phyloP scores from a whole-genome alignment of 2,329 filamentous ascomycete species.

The Aspergillus quadrilineatus region DNA sequence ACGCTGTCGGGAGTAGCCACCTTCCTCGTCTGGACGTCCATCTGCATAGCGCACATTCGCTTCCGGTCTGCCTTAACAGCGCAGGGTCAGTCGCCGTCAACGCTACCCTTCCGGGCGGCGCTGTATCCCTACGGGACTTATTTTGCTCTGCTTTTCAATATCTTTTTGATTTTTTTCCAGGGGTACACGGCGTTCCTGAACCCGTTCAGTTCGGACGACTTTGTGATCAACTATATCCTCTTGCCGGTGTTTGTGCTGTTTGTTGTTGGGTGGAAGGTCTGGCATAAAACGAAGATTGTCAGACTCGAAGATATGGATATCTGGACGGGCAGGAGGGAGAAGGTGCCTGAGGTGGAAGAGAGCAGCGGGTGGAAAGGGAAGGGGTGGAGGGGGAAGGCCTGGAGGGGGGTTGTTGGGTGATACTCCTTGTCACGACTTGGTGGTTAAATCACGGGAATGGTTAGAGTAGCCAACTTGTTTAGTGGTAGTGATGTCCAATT shows the following conservation, averaged over 20 bases:
- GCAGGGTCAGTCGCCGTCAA: conserved; percentile 38
- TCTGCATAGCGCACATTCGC: conserved; percentile 44
- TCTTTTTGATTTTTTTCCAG: conserved; percentile 53
- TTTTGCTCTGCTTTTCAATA: conserved; percentile 46
- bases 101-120: conserved; percentile 50
- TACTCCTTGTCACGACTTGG: no score
- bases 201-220: conserved; percentile 51
- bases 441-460: no score
- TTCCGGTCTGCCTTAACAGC: conserved; percentile 40
- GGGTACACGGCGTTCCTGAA: conserved; percentile 54
- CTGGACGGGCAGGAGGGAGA: conserved; percentile 36
- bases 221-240: conserved; percentile 58
- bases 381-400: background rate
- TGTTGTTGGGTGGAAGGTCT: conserved; percentile 49
- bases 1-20: conserved; percentile 29
- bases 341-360: background rate
- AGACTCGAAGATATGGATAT: conserved; percentile 41
- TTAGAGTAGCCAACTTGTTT: no score
- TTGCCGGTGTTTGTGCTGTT: conserved; percentile 52
- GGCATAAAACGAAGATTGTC: conserved; percentile 38
- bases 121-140: conserved; percentile 56
- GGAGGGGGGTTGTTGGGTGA: background rate
- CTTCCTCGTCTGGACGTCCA: conserved; percentile 32
- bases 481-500: no score
- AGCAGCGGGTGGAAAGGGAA: background rate